These are phyloP conservation scores for Fusarium zealandicum DNA, from an alignment of 2,329 filamentous ascomycete species.

Conservation along the genomic window DNA sequence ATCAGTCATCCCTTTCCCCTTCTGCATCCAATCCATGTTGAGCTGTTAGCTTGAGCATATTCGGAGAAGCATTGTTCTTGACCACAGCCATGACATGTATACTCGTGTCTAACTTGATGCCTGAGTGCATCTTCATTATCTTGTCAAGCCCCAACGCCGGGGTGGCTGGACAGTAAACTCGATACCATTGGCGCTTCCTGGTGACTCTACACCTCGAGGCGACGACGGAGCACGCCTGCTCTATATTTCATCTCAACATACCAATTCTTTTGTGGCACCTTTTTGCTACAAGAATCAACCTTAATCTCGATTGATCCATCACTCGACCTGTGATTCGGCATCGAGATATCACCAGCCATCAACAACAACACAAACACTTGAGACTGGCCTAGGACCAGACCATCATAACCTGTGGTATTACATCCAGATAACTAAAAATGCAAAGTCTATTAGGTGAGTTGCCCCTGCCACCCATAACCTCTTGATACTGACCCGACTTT, in stretches of 20 bases:
- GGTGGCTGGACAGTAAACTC: conserved; percentile 54
- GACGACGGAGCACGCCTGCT: conserved; percentile 27
- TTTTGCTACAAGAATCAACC: neutral
- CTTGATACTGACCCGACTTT: conserved; percentile 1
- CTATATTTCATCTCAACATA: conserved; percentile 8
- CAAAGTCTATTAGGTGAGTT: conserved; percentile 22
- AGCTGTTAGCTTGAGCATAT: conserved; percentile 33
- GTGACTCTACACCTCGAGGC: conserved; percentile 37
- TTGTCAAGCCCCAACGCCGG: conserved; percentile 61
- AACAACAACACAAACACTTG: neutral
- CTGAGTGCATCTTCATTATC: conserved; percentile 29
- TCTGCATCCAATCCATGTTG: conserved; percentile 18
- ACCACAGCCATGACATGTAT: conserved; percentile 34
- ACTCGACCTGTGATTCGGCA: neutral
- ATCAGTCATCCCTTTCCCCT: conserved; percentile 28
- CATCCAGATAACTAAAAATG: conserved; percentile 26
- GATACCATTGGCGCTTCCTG: conserved; percentile 34
- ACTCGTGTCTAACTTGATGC: conserved; percentile 21
- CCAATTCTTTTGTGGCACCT: neutral
- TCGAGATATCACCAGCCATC: neutral
- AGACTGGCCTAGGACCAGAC: no score
- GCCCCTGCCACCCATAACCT: neutral
- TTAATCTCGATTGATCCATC: neutral
- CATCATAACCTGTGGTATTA: no score
- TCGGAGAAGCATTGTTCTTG: conserved; percentile 24